These are phyloP conservation scores for Lactifluus rugatus DNA, from an alignment of 768 basidiomycete genomes.

Conservation along the genomic window DNA sequence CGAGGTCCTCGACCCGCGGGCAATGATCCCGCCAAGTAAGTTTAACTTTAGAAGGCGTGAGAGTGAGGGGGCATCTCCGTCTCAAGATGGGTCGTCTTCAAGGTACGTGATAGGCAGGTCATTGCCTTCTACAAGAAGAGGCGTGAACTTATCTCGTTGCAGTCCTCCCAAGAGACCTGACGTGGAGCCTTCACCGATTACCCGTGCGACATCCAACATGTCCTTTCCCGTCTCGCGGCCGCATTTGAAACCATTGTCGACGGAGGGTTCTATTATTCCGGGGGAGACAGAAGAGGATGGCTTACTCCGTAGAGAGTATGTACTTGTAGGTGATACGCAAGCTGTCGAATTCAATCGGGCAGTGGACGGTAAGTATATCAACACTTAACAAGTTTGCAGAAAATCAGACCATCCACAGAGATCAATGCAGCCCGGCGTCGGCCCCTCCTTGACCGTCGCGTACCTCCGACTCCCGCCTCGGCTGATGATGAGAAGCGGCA, in stretches of 20 bases:
- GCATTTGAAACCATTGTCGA: slow-evolving; percentile 29
- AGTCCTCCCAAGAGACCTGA: not conserved
- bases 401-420: slow-evolving; percentile 35
- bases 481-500: slow-evolving; percentile 42
- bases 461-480: slow-evolving; percentile 30
- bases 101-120: not conserved
- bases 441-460: slow-evolving; percentile 48
- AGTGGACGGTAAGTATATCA: slow-evolving; percentile 63
- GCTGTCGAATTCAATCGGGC: slow-evolving; percentile 88
- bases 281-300: slow-evolving; percentile 83
- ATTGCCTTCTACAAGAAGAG: not conserved
- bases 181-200: not conserved
- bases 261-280: slow-evolving; percentile 61
- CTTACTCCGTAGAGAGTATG: slow-evolving; percentile 76
- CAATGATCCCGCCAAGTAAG: slow-evolving; percentile 74
- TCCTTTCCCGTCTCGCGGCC: not conserved
- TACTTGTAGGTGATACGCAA: slow-evolving; percentile 81
- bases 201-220: not conserved
- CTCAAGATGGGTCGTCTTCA: slow-evolving; percentile 3
- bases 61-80: slow-evolving; percentile 1
- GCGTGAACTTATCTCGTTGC: not conserved
- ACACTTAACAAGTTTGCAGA: not conserved
- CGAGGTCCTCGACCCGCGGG: slow-evolving; percentile 70
- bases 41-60: slow-evolving; percentile 53
- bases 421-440: slow-evolving; percentile 49